Conservation (phyloP, 108 stramenopile species). For the Epithemia pelagica region DNA sequence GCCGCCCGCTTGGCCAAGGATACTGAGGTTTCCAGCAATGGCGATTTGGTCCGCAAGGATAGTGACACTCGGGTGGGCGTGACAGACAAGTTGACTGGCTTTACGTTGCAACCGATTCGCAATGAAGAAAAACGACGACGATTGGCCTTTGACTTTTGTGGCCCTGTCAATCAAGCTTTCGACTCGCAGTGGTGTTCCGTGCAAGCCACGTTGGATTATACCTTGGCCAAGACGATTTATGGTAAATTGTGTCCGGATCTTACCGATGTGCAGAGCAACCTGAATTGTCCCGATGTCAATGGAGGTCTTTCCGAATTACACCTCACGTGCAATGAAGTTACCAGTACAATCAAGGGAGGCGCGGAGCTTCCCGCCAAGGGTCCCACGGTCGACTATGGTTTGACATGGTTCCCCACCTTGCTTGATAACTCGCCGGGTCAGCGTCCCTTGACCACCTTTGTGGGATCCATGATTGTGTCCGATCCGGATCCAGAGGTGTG, state of each 20-base stretch:
- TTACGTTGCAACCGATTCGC: constrained; percentile 3
- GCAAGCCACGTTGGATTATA: neutral
- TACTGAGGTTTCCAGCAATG: constrained; percentile 9
- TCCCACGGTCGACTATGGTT: neutral
- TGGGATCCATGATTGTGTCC: too few relatives aligned
- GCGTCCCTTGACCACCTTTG: too few relatives aligned
- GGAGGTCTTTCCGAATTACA: neutral
- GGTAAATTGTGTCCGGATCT: neutral
- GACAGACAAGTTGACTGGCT: constrained; percentile 11
- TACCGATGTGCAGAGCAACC: neutral
- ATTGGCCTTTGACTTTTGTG: neutral
- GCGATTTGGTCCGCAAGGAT: constrained; percentile 13
- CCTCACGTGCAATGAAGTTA: neutral
- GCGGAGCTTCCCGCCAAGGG: neutral
- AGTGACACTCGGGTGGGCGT: constrained; percentile 13
- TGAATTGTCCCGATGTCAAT: neutral
- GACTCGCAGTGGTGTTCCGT: neutral
- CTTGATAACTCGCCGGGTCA: too few relatives aligned
- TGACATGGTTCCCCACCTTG: neutral
- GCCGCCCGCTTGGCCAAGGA: constrained; percentile 52
- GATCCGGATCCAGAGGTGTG: too few relatives aligned
- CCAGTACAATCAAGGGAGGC: neutral
- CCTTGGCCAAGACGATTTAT: neutral
- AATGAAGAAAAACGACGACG: neutral
- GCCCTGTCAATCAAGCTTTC: neutral